Percentiles rank a stretch among this genome's conserved stretches.
These are phyloP conservation scores for Aspergillus bombycis DNA, from an alignment of 2,329 filamentous ascomycete species.

Conservation along the genomic window DNA sequence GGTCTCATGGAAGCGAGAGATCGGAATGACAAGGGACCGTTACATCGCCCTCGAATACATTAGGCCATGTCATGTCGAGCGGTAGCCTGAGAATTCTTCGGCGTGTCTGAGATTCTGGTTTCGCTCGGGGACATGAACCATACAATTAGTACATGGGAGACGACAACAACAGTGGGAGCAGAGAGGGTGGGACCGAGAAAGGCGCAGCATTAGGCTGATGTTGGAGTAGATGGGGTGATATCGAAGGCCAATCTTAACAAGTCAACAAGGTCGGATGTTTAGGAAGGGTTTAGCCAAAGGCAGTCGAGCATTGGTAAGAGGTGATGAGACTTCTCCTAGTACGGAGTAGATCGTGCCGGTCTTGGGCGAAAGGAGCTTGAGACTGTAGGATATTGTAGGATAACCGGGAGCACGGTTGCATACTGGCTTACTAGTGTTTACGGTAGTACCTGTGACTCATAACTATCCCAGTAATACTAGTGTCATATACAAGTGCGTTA, in stretches of 20 bases:
- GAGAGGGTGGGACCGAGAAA: background rate
- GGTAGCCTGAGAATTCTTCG: background rate
- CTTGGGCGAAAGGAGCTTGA: too few species aligned
- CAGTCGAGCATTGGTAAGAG: too few species aligned
- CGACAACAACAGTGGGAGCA: accelerated
- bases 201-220: background rate
- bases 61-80: background rate
- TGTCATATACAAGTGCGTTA: background rate
- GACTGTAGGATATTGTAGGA: too few species aligned
- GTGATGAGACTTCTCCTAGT: too few species aligned
- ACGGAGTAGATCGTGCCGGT: too few species aligned
- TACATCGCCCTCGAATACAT: too few species aligned
- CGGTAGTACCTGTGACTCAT: background rate
- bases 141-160: background rate
- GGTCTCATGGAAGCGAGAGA: too few species aligned
- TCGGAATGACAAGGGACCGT: too few species aligned
- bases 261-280: background rate
- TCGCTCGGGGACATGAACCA: background rate
- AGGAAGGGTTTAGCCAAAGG: too few species aligned
- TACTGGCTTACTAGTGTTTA: too few species aligned
- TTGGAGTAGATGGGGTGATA: background rate
- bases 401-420: too few species aligned
- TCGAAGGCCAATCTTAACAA: background rate
- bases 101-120: background rate
- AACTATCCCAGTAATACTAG: background rate